Conservation (phyloP, 2,329 filamentous ascomycete genomes). For the Aspergillus quadricinctus region DNA sequence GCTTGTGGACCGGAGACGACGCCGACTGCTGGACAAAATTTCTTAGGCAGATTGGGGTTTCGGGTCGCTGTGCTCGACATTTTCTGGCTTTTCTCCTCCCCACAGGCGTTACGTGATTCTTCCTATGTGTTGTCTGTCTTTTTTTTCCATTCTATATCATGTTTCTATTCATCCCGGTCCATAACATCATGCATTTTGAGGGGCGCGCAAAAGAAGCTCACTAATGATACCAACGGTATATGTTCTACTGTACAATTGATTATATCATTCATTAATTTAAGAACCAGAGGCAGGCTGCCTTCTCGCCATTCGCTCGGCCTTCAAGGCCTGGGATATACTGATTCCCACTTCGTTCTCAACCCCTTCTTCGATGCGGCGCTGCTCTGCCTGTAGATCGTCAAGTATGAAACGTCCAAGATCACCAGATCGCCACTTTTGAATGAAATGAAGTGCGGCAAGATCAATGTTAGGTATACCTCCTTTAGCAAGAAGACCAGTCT, state of each 20-base stretch:
- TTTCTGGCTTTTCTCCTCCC: slow-evolving; percentile 5
- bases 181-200: slow-evolving; percentile 12
- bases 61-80: slow-evolving; percentile 10
- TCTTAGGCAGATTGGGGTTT: slow-evolving; percentile 30
- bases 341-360: slow-evolving; percentile 27
- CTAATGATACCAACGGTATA: slow-evolving; percentile 18
- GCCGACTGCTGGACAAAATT: slow-evolving; percentile 79
- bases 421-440: slow-evolving; percentile 78
- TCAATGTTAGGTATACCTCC: slow-evolving; percentile 68
- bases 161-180: slow-evolving; percentile 8
- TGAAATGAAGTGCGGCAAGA: slow-evolving; percentile 70
- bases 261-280: slow-evolving; percentile 18
- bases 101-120: slow-evolving; percentile 20
- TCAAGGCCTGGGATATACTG: slow-evolving; percentile 43
- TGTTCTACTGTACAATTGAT: slow-evolving; percentile 20
- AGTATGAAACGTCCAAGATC: slow-evolving; percentile 71
- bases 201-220: slow-evolving; percentile 8
- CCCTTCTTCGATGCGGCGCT: slow-evolving; percentile 46
- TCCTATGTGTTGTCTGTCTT: slow-evolving; percentile 5
- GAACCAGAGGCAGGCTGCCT: slow-evolving; percentile 19
- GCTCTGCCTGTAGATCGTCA: slow-evolving; percentile 65
- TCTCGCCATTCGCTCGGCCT: slow-evolving; percentile 32
- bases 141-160: slow-evolving; percentile 5
- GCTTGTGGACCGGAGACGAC: slow-evolving; percentile 77
- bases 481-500: slow-evolving; percentile 70